Evolutionary conservation across 768 basidiomycete species (phyloP), one percentile per base, ranked within the genome.

Genomic region (Suillus fuscotomentosus): DNA sequence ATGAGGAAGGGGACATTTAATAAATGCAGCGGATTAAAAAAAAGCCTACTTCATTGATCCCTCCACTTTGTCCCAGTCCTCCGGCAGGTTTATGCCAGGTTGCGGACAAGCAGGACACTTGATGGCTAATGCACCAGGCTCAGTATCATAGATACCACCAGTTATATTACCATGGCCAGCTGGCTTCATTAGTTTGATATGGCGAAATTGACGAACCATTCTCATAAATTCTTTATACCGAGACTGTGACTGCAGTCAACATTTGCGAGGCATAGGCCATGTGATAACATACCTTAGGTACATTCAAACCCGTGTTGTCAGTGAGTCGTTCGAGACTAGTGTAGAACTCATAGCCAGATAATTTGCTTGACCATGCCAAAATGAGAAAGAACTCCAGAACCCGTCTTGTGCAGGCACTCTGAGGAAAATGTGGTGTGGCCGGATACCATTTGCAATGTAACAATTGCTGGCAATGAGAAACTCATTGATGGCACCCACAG

Each of bases 401-500:
- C 43, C 8, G 20, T 43, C 3, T 43, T 9, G 20, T 43, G 0
- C 43, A 43, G 43, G 43, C 43, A 43, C 43, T 43, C 20, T 43
- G 43, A 43, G 43, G 43, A 43, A 43, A 43, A 20, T 43, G 43
- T 43, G 1, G 20, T 0, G 43, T 43, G 1, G 43, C 43, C 20
- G 8, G 43, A 9, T 20, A 43, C 43, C 43, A 43, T 3, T 43
- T 8, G 7, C 43, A 43, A 43, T 69, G 72, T 20, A 79, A 70
- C 11, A 80, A 69, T 67, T 80, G 79, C 5, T 70, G 60, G 11
- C 65, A 60, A 7, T 62, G 71, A 1, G 65, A 57, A n/a, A 66
- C 43, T 41, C 27, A 31, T 0, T 64, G 51, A 6, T 67, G 65
- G 65, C 79, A 81, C 2, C 65, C 66, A 61, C 79, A 80, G 61